Base-by-base conservation (phyloP, 2,329 filamentous ascomycete species). In the Ceratocystis smalleyi region DNA sequence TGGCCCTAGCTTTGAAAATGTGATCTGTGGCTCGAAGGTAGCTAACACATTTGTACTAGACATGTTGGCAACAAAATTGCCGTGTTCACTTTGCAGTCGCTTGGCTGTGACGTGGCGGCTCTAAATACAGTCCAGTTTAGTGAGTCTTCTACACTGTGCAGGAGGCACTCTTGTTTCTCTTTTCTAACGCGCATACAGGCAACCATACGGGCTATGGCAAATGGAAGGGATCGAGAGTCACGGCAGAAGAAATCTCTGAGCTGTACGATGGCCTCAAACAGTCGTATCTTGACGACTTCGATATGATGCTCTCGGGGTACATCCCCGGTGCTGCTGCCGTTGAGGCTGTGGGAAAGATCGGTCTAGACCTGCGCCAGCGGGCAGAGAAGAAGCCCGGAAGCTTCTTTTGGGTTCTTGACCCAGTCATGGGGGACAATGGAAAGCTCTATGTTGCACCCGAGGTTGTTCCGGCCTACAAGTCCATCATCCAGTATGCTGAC, bases 1-100 rank as follows among this genome's bases (percentile, higher is more conserved):
- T 40, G 27, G 15, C 12, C 35, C n/a, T 10, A 19, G 19, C 32
- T 43, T 32, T 59, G 22, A 51, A 22, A 12, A 51, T 6, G 4
- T 6, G 40, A 17, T 24, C 27, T 2, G 27, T n/a, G 10, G n/a
- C 15, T n/a, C 17, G 4, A 17, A 7, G 19, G 27, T n/a, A 30
- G 54, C 24, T 57, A 57, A 57, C 54, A 10, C 19, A 30, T 30
- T 8, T 2, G 24, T 47, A 3, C 47, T 6, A 66, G 94, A 73
- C 92, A 96, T 81, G 94, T 99, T 69, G 94, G 94, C 62, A 99
- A 99, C 74, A 96, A 92, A 71, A 96, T 99, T 79, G 91, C 91
- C 51, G 91, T 91, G 1, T 95, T 96, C 72, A 89, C 91, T 69
- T 87, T 99, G 81, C 92, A 99, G 74, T 87, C 88, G 0, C 77